Percentiles rank a stretch among this genome's conserved stretches.
These are phyloP conservation scores for Penicillium sp. DNA, from an alignment of 2,329 filamentous ascomycete species.

Conservation along the genomic window DNA sequence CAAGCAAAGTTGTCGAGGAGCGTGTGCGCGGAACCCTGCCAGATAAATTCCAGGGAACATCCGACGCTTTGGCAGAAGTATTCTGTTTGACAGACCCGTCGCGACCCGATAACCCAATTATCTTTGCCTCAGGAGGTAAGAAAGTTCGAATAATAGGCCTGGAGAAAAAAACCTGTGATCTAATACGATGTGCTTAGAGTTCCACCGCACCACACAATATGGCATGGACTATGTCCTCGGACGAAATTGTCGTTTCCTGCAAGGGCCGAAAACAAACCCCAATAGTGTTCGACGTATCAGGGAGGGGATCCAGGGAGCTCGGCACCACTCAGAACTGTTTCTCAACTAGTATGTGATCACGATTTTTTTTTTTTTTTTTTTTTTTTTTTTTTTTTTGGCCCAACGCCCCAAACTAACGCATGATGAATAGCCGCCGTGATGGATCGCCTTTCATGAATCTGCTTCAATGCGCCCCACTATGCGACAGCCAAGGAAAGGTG, in stretches of 20 bases:
- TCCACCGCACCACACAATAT: slow-evolving; percentile 74
- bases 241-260: slow-evolving; percentile 77
- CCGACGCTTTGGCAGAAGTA: slow-evolving; percentile 74
- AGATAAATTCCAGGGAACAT: slow-evolving; percentile 66
- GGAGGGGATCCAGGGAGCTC: slow-evolving; percentile 64
- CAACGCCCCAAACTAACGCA: slow-evolving; percentile 7
- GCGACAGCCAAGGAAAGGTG: slow-evolving; percentile 68
- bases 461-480: slow-evolving; percentile 71
- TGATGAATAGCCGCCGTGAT: slow-evolving; percentile 61
- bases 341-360: slow-evolving; percentile 66
- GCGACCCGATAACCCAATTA: slow-evolving; percentile 72
- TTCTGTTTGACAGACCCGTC: slow-evolving; percentile 78
- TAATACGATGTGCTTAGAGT: slow-evolving; percentile 56
- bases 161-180: background rate
- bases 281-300: slow-evolving; percentile 67
- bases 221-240: slow-evolving; percentile 73
- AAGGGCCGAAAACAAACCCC: slow-evolving; percentile 71
- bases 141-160: background rate
- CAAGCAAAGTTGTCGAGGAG: slow-evolving; percentile 68
- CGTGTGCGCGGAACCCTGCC: slow-evolving; percentile 71
- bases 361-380: background rate
- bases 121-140: slow-evolving; percentile 74
- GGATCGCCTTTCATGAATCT: slow-evolving; percentile 78
- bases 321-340: slow-evolving; percentile 73
- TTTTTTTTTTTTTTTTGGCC: background rate